These are phyloP conservation scores for Pythium guiyangense DNA, from an alignment of 352 stramenopile genomes.

Conservation along the genomic window DNA sequence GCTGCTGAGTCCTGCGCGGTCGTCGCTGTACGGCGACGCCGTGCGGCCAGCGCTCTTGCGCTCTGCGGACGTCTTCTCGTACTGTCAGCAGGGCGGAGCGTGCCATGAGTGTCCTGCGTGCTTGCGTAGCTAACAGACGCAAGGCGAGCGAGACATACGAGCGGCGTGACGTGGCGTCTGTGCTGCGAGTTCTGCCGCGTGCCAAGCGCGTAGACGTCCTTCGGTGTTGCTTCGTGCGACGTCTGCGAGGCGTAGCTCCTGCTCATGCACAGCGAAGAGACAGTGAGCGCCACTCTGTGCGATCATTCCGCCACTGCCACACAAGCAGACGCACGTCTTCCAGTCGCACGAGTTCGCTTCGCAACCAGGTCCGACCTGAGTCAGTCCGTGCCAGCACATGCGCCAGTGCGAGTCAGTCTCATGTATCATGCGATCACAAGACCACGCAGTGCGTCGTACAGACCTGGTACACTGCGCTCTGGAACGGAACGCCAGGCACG, in stretches of 20 bases:
- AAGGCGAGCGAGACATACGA: conserved; percentile 24
- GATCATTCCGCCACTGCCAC: background rate
- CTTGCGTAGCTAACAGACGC: background rate
- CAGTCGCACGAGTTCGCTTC: conserved; percentile 43
- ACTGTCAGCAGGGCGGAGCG: conserved; percentile 7
- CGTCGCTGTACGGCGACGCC: conserved; percentile 11
- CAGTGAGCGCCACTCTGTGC: background rate
- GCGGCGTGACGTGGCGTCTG: conserved; percentile 55
- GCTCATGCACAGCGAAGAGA: background rate
- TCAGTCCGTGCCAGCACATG: background rate
- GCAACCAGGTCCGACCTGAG: conserved; percentile 49
- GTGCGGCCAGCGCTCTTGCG: conserved; percentile 2
- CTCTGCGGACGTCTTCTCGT: conserved; percentile 19
- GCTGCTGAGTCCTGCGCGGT: conserved; percentile 3
- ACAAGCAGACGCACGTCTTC: conserved; percentile 50
- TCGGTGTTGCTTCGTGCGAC: conserved; percentile 31
- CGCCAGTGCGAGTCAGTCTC: background rate
- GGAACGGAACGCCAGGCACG: conserved; percentile 50
- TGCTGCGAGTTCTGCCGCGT: conserved; percentile 49
- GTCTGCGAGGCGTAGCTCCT: conserved; percentile 66
- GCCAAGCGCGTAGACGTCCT: conserved; percentile 16
- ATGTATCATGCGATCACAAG: background rate
- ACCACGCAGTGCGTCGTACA: background rate
- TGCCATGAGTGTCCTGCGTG: background rate
- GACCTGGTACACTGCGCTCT: conserved; percentile 65